Conservation (phyloP, 805 yeast species). For the Candida methanosorbosa region DNA sequence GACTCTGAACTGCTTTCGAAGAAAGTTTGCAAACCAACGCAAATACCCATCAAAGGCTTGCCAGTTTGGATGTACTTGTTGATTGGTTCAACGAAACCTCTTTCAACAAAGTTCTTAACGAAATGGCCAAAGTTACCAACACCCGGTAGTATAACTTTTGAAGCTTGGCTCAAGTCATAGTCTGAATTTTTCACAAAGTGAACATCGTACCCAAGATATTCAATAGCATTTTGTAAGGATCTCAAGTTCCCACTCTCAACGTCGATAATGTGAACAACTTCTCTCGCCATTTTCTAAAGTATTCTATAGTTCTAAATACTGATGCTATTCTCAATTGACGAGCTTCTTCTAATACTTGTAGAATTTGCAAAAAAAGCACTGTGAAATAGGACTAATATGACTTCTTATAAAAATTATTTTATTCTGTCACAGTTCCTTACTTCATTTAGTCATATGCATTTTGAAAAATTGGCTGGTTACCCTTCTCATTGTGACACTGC, state of each 20-base stretch:
- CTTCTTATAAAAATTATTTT: too few species aligned
- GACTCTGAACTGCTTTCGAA: conserved; percentile 72
- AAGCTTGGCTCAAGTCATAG: conserved; percentile 32
- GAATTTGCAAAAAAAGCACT: too few species aligned
- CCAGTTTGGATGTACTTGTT: conserved; percentile 64
- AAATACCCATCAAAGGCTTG: conserved; percentile 88
- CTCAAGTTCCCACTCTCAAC: conserved; percentile 92
- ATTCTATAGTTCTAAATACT: too few species aligned
- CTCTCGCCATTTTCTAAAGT: conserved; percentile 13
- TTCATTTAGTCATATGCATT: too few species aligned
- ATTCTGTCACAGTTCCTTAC: not conserved
- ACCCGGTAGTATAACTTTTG: conserved; percentile 77
- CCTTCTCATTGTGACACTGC: too few species aligned
- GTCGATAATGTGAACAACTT: conserved; percentile 67
- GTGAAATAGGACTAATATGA: too few species aligned
- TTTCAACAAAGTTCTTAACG: conserved; percentile 54
- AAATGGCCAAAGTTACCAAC: conserved; percentile 97
- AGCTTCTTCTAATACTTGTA: too few species aligned
- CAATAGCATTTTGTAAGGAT: conserved; percentile 82
- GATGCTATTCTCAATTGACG: too few species aligned
- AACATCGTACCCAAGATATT: conserved; percentile 63
- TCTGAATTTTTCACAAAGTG: conserved; percentile 48
- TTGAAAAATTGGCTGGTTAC: too few species aligned
- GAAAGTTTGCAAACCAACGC: conserved; percentile 91
- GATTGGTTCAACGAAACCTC: conserved; percentile 61